Evolutionary conservation across 495 filamentous ascomycete species (phyloP), one percentile per base, ranked within the genome.

Genomic region (Hypoxylon lienhwacheense): DNA sequence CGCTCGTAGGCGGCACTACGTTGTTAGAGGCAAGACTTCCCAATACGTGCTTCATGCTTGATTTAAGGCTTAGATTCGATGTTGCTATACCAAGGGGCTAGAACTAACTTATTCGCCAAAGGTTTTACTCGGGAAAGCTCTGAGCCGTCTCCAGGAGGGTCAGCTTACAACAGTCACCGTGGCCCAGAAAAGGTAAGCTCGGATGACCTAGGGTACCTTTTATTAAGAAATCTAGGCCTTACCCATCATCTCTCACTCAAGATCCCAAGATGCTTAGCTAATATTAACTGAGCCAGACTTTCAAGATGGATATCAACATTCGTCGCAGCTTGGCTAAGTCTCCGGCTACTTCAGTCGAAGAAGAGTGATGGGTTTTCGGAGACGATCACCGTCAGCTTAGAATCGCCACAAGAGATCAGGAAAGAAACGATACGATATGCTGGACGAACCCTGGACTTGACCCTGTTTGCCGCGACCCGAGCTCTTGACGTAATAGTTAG

Each of bases 391-490:
- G 45, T 52, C 28, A 63, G 65, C 24, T 31, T 59, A 1, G 51
- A 32, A 42, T 39, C 24, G 47, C 48, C 45, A 50, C 62, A 49
- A 29, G 47, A 44, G 50, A 39, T 20, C 58, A 64, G 58, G 35
- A 47, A 61, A 15, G 64, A 60, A 39, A 70, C 70, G 53, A 61
- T 66, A 36, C 65, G 70, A 6, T 71, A 84, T 47, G 88, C 84
- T 3, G 91, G 91, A 43, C 83, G 84, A 47, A 95, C 90, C 7
- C 77, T 97, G 63, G 90, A 96, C 68, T 78, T 96, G 21, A 93
- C 91, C 1, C 73, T 96, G 25, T 92, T 93, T 65, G 81, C 86
- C n/a, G 70, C 81, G 33, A 82, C 83, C 6, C 80, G 89, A 58
- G 91, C 91, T 32, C 64, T 88, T 14, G 89, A 95, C 66, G 81